Conservation (phyloP, 495 filamentous ascomycete species). For the Friedmanniomyces endolithicus region DNA sequence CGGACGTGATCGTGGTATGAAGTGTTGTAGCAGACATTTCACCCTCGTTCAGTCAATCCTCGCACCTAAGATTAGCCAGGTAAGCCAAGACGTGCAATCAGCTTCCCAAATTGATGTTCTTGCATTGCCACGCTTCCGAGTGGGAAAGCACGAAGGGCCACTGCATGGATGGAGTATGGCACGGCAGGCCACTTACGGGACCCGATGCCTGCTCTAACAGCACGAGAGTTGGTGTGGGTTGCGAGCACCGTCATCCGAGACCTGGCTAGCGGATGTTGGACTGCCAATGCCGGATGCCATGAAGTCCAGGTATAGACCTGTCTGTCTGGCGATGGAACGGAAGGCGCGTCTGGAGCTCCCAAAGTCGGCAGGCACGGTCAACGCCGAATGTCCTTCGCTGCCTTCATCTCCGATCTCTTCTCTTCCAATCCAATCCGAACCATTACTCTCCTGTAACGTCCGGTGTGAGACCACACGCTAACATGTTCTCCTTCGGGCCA, state of each 20-base stretch:
- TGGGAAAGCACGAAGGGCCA: background rate
- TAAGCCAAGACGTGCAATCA: no score
- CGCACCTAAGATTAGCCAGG: no score
- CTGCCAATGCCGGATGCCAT: background rate
- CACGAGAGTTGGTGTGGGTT: background rate
- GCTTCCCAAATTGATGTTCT: background rate
- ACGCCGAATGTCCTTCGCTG: background rate
- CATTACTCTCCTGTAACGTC: background rate
- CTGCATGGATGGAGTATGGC: background rate
- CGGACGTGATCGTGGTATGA: background rate
- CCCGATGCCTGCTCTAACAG: background rate
- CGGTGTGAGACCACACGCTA: background rate
- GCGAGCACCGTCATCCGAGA: background rate
- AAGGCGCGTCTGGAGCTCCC: background rate
- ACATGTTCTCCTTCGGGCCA: slow-evolving; percentile 1
- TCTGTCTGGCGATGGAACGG: background rate
- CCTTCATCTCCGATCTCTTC: background rate
- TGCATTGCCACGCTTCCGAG: background rate
- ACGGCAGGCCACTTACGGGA: background rate
- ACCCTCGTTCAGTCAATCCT: no score
- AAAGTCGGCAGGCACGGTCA: background rate
- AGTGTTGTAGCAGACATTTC: background rate
- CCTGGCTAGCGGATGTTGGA: background rate
- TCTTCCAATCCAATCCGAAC: background rate
- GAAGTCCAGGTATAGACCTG: background rate